Conservation (phyloP, 2,329 filamentous ascomycete species). For the Hysterium pulicare region DNA sequence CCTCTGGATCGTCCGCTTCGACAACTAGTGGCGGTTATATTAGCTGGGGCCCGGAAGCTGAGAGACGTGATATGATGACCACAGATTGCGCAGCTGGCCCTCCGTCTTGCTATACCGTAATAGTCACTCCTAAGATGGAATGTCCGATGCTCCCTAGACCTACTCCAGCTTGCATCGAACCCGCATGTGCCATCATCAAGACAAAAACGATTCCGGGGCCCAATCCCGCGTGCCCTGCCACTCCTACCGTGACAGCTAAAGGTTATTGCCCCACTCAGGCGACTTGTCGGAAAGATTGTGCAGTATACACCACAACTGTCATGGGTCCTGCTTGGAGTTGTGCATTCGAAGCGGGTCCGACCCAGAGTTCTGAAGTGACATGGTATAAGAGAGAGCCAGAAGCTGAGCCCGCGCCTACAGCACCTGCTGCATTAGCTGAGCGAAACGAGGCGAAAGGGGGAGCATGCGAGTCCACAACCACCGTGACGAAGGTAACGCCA, state of each 20-base stretch:
- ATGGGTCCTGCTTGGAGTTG: constrained; percentile 2
- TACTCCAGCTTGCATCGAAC: constrained; percentile 3
- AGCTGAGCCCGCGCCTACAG: constrained; percentile 11
- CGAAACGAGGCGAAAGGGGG: not conserved
- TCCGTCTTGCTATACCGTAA: constrained; percentile 6
- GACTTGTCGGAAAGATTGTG: constrained; percentile 5
- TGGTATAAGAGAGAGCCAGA: not conserved
- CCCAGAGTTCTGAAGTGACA: constrained; percentile 1
- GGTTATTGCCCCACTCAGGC: constrained; percentile 4
- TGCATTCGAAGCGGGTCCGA: not conserved
- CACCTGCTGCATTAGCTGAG: constrained; percentile 1
- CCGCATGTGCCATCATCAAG: constrained; percentile 1
- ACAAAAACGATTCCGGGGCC: constrained; percentile 4
- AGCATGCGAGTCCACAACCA: constrained; percentile 11
- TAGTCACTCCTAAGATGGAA: not conserved
- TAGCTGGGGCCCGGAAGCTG: too few relatives aligned
- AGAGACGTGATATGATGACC: too few relatives aligned
- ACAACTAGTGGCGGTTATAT: not conserved
- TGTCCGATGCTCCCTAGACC: constrained; percentile 3
- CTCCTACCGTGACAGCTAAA: constrained; percentile 3
- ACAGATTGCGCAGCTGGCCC: not conserved
- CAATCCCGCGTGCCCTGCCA: constrained; percentile 4
- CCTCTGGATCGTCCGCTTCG: not conserved
- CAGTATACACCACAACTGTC: constrained; percentile 1
- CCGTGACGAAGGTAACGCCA: constrained; percentile 2